phyloP scores from a whole-genome alignment of 1,284 basidiomycete species.

The Apiotrichum montevideense region DNA sequence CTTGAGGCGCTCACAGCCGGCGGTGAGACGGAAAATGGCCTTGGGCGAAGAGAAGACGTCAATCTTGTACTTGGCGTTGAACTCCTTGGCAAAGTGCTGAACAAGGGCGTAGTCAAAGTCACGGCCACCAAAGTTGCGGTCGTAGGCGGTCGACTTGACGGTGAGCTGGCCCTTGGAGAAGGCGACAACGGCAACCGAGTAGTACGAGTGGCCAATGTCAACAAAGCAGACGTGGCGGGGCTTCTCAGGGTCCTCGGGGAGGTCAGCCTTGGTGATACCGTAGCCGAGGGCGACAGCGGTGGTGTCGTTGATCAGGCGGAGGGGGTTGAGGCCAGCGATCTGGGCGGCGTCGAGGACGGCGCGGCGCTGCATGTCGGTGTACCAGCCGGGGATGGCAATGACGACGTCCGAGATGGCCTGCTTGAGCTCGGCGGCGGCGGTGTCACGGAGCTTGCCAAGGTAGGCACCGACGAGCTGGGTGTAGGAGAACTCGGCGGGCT shows the following conservation, averaged over 20 bases:
- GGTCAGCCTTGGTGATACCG: slow-evolving; percentile 92
- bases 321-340: slow-evolving; percentile 78
- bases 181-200: slow-evolving; percentile 76
- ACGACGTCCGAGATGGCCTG: slow-evolving; percentile 78
- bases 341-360: slow-evolving; percentile 79
- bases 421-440: slow-evolving; percentile 73
- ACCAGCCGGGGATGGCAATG: slow-evolving; percentile 91
- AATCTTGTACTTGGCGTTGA: slow-evolving; percentile 90
- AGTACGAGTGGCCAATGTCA: slow-evolving; percentile 83
- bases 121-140: slow-evolving; percentile 84
- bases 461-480: slow-evolving; percentile 84
- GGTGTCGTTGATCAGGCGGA: slow-evolving; percentile 90
- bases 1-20: slow-evolving; percentile 69
- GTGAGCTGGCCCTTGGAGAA: slow-evolving; percentile 86
- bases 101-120: slow-evolving; percentile 87
- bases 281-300: slow-evolving; percentile 89
- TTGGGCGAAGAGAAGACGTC: slow-evolving; percentile 84
- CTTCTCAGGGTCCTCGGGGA: slow-evolving; percentile 68
- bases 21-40: slow-evolving; percentile 78
- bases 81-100: slow-evolving; percentile 77
- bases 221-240: slow-evolving; percentile 83
- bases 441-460: slow-evolving; percentile 81
- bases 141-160: slow-evolving; percentile 79
- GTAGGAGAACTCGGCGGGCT: slow-evolving; percentile 66
- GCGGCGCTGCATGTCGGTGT: slow-evolving; percentile 81